Evolutionary conservation across 768 basidiomycete species (phyloP).

Genomic region (Boletus tomentosulus): DNA sequence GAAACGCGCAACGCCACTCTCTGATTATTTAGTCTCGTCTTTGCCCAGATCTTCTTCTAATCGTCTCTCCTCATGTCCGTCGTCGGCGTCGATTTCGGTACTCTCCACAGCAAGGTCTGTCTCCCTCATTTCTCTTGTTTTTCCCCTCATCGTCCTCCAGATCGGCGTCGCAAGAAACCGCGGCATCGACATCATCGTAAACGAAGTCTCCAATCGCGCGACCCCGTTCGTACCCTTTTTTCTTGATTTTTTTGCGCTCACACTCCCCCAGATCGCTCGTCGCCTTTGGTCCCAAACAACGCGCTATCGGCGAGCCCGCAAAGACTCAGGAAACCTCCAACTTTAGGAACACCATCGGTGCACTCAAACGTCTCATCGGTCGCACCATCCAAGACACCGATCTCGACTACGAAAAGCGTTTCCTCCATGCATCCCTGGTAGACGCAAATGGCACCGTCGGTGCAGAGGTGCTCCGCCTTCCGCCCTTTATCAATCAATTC

Average conservation of each 20-base stretch:
- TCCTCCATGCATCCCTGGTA: conserved; percentile 80
- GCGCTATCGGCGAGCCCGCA: conserved; percentile 89
- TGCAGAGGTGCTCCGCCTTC: conserved; percentile 54
- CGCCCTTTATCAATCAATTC: conserved; percentile 6
- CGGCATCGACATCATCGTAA: conserved; percentile 97
- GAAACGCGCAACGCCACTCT: conserved; percentile 5
- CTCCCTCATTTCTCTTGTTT: background rate
- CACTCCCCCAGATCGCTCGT: conserved; percentile 70
- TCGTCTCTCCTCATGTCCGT: conserved; percentile 62
- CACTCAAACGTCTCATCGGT: conserved; percentile 86
- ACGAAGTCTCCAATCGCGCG: conserved; percentile 95
- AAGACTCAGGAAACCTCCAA: conserved; percentile 98
- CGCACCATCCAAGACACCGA: conserved; percentile 78
- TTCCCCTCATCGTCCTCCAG: conserved; percentile 33
- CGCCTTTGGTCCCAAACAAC: conserved; percentile 88
- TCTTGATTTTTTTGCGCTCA: background rate
- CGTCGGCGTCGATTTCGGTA: conserved; percentile 93
- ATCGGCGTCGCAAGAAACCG: conserved; percentile 94
- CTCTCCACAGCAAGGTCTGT: conserved; percentile 78
- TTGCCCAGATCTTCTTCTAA: background rate
- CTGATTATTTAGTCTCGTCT: conserved; percentile 2
- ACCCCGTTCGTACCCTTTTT: conserved; percentile 72
- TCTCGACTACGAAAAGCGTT: conserved; percentile 85
- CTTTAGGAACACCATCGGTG: conserved; percentile 95
- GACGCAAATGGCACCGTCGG: conserved; percentile 84